These are phyloP conservation scores for Pythium phragmiticola DNA, from an alignment of 352 stramenopile genomes.

Conservation along the genomic window DNA sequence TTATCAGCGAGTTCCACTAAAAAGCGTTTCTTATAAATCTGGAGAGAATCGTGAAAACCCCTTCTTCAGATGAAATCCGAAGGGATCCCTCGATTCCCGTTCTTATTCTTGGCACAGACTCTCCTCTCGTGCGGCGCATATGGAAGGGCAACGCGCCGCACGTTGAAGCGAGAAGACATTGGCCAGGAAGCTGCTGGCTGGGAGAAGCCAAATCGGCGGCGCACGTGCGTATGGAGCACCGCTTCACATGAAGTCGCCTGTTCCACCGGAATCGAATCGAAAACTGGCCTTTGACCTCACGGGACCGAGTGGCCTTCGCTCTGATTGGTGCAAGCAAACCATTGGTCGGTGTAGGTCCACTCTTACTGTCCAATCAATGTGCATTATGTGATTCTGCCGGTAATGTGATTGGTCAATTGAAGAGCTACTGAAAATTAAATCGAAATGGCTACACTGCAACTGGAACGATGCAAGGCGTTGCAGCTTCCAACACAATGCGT, in stretches of 20 bases:
- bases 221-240: background rate
- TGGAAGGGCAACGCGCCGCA: slow-evolving; percentile 24
- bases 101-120: slow-evolving; percentile 36
- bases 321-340: slow-evolving; percentile 12
- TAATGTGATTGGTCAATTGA: slow-evolving; percentile 5
- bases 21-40: slow-evolving; percentile 23
- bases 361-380: slow-evolving; percentile 16
- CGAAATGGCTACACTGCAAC: background rate
- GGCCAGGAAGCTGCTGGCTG: slow-evolving; percentile 10
- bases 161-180: slow-evolving; percentile 27
- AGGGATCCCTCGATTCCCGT: slow-evolving; percentile 53
- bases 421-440: background rate
- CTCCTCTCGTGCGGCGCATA: slow-evolving; percentile 21
- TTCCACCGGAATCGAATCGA: slow-evolving; percentile 9
- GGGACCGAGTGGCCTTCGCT: background rate
- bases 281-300: slow-evolving; percentile 2
- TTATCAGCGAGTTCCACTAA: too few species aligned
- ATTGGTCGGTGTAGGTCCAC: slow-evolving; percentile 12
- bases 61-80: slow-evolving; percentile 50
- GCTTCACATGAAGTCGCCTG: background rate
- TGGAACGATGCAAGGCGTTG: background rate
- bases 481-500: background rate
- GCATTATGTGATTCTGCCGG: background rate
- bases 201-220: background rate
- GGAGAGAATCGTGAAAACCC: slow-evolving; percentile 61